Evolutionary conservation across 768 basidiomycete genomes (phyloP), one percentile per base, ranked within the genome.

Genomic region (Hypsizygus marmoreus): DNA sequence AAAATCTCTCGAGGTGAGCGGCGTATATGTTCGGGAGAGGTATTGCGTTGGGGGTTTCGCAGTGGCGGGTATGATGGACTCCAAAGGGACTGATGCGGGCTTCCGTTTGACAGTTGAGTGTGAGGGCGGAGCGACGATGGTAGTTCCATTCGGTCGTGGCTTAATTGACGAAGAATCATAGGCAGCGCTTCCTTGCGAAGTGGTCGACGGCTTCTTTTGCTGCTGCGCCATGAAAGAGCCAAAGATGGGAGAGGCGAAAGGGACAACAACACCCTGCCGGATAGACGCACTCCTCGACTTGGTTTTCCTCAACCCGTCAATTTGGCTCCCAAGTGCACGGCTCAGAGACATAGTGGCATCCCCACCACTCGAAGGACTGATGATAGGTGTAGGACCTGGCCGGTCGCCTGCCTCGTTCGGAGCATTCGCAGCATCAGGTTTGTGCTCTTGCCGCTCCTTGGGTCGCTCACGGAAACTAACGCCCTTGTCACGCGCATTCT

Each of bases 31-130:
- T 30, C 84, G 76, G 1, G 88, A 84, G 16, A 91, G 81, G 55
- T 90, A 89, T 26, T 92, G 86, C 0, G 90, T 92, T 0, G 91
- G 90, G 0, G 90, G 91, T 59, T 89, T 90, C 13, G 87, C 74
- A 8, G 70, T 81, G 1, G 78, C 84, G 0, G 91, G 89, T 32
- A 93, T 88, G 50, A 94, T 93, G 9, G 84, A 86, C 57, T 91
- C 88, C 8, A 91, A 70, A 4, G 88, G 85, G 7, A 89, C 88
- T 2, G 76, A 79, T 8, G 65, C 60, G 0, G 66, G 55, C 49
- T 73, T 73, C 34, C 51, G 57, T 43, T 47, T 30, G 40, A 34
- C 34, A 26, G 41, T 43, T 38, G 35, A 53, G 26, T 16, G 55
- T 4, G 45, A 31, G n/a, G 45, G 49, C 33, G 47, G 47, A 37